Percentiles rank a stretch among this genome's conserved stretches.
These are phyloP conservation scores for Rhizoclosmatium sp. DNA, from an alignment of 192 early-diverging fungal genomes.

Conservation along the genomic window DNA sequence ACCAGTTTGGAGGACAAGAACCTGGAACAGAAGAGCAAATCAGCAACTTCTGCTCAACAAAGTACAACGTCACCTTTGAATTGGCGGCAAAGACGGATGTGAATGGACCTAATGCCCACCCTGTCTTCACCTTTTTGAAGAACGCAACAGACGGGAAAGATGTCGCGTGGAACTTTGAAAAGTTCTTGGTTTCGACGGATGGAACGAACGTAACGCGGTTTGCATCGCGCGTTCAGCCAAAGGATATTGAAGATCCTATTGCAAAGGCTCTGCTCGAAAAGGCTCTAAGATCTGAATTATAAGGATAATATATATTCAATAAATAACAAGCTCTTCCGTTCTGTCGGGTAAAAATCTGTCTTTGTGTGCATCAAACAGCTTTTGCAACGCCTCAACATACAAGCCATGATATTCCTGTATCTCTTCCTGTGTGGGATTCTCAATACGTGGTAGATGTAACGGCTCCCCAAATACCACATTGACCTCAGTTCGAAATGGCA, in stretches of 20 bases:
- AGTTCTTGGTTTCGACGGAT: constrained; percentile 55
- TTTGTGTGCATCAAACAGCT: constrained; percentile 74
- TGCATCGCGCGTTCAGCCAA: no score
- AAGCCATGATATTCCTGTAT: constrained; percentile 65
- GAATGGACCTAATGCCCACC: constrained; percentile 57
- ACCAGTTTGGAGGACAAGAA: constrained; percentile 52
- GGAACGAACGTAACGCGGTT: constrained; percentile 12
- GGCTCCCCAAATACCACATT: constrained; percentile 45
- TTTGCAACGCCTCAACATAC: constrained; percentile 72
- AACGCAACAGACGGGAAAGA: neutral
- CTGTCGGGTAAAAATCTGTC: constrained; percentile 73
- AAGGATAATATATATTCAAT: no score
- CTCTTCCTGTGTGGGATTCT: constrained; percentile 69
- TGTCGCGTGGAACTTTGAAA: constrained; percentile 62
- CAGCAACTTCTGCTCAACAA: constrained; percentile 65
- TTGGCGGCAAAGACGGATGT: constrained; percentile 85
- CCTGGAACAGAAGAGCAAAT: constrained; percentile 50
- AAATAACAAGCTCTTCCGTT: constrained; percentile 67
- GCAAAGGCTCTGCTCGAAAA: no score
- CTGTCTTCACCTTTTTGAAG: constrained; percentile 57
- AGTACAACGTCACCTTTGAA: constrained; percentile 82
- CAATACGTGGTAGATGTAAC: constrained; percentile 64
- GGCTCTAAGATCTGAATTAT: no score
- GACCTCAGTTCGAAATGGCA: constrained; percentile 57
- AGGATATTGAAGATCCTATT: no score